Base-by-base conservation (phyloP, 306 rosid species). In the Prunus persica region DNA sequence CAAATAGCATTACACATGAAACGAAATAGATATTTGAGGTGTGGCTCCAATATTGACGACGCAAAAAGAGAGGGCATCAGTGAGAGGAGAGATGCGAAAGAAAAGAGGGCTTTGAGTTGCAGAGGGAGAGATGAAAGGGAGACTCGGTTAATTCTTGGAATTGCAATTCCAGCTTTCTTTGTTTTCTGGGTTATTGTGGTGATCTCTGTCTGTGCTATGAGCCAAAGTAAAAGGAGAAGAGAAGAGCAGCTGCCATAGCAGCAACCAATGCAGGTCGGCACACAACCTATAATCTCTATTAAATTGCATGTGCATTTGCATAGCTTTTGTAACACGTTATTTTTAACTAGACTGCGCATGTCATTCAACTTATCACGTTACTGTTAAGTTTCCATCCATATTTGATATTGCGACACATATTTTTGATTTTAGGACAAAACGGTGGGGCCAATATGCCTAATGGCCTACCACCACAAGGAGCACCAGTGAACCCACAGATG, bases 131-230 rank as follows among this genome's bases (percentile, higher is more conserved):
- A 32, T 32, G 38, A 32, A 32, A 32, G 30, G 30, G 30, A 28
- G 25, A 24, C 25, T 24, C 25, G 25, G 25, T 12, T 77, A 45
- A 69, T 77, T 77, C 20, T 77, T n/a, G 80, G 75, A 24, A 51
- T 57, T 8, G 55, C 66, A 57, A 30, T 77, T 57, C 66, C 60
- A 68, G 32, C 69, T 57, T 27, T 77, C 18, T 11, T 69, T 14
- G 62, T 45, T 30, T 57, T 69, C 61, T 60, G 38, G 67, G 24
- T 24, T 41, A 9, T 56, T 30, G 50, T 71, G 32, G 64, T 32
- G 20, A 43, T 71, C n/a, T 5, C 25, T 4, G 22, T 69, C 5
- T 69, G 73, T 12, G 32, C 28, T 2, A n/a, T 54, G 12, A 71
- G 22, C 43, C 18, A 32, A 0, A 54, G 22, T 14, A 72, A 56